A percentile compares a stretch with the other conserved stretches of the same genome.
Evolutionary conservation across 2,329 filamentous ascomycete species (phyloP).

Genomic region (Monosporascus sp.): DNA sequence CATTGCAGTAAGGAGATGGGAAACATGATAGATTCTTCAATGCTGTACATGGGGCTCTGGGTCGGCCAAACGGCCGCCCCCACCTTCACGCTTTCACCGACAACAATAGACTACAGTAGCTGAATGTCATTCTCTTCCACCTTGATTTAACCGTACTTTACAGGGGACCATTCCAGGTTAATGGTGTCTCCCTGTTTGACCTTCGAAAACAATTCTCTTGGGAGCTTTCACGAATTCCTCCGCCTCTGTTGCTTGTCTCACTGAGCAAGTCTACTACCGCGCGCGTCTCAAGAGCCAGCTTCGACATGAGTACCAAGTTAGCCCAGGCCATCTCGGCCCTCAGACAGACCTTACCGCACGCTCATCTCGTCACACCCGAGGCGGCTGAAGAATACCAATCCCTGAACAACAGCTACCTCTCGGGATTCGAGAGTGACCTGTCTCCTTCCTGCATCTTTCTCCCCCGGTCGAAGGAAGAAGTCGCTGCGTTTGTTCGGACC

Average conservation of each 20-base stretch:
- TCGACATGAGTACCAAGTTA: not conserved
- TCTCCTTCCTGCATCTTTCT: conserved; percentile 4
- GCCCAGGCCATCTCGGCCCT: not conserved
- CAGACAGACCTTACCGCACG: not conserved
- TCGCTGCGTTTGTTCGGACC: conserved; percentile 7
- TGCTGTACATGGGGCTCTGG: not conserved
- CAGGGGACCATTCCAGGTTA: not conserved
- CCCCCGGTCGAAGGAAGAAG: conserved; percentile 4
- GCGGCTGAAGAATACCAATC: conserved; percentile 2
- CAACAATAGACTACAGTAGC: not conserved
- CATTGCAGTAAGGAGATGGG: not conserved
- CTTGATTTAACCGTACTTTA: not conserved
- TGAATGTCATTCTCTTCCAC: not conserved
- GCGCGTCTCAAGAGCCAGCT: not conserved
- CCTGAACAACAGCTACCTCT: conserved; percentile 3
- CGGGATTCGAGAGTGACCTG: conserved; percentile 2
- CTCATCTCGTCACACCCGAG: not conserved
- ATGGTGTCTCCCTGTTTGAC: not conserved
- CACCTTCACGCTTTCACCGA: not conserved
- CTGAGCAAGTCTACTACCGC: not conserved
- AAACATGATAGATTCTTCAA: not conserved
- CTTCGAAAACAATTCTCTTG: not conserved
- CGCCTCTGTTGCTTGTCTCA: not conserved
- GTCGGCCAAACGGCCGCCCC: not conserved
- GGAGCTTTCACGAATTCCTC: not conserved